A percentile compares a stretch with the other conserved stretches of the same genome.
phyloP scores from a whole-genome alignment of 768 basidiomycete species.

The Cyclocybe aegerita region DNA sequence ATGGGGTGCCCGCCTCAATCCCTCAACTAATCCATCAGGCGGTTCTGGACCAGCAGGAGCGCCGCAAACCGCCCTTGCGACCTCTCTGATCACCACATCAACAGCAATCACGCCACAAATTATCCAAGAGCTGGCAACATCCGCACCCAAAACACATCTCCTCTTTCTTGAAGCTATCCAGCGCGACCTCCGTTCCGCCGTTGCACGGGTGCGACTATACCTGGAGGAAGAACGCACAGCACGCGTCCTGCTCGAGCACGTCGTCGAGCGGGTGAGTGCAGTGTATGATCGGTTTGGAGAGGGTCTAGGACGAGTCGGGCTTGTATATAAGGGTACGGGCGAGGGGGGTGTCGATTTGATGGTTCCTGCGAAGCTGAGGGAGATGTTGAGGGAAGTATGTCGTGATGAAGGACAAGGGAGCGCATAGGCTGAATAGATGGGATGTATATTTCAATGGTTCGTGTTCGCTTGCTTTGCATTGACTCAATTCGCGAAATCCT shows the following conservation, averaged over 20 bases:
- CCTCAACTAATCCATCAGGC: neutral
- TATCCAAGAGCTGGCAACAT: conserved; percentile 38
- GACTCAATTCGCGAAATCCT: too few species aligned
- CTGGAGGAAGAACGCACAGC: conserved; percentile 67
- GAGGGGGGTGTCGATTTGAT: conserved; percentile 17
- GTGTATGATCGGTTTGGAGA: conserved; percentile 76
- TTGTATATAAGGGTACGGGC: conserved; percentile 29
- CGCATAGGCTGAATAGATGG: too few species aligned
- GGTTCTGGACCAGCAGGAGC: conserved; percentile 6
- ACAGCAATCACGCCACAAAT: conserved; percentile 25
- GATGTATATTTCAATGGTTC: too few species aligned
- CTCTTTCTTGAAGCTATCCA: neutral
- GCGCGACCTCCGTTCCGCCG: neutral
- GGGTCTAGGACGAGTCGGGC: conserved; percentile 50
- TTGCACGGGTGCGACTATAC: neutral
- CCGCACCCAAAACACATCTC: conserved; percentile 8
- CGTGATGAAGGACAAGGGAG: conserved; percentile 14
- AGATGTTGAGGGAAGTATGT: conserved; percentile 36
- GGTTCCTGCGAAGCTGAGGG: conserved; percentile 36
- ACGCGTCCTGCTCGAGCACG: conserved; percentile 72
- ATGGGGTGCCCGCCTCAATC: conserved; percentile 48
- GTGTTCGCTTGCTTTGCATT: too few species aligned
- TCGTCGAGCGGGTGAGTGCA: conserved; percentile 72
- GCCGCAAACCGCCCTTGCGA: conserved; percentile 2
- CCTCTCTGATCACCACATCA: conserved; percentile 38